Evolutionary conservation across 345 rosid genomes (phyloP).

Genomic region (Eucalyptus decipiens): DNA sequence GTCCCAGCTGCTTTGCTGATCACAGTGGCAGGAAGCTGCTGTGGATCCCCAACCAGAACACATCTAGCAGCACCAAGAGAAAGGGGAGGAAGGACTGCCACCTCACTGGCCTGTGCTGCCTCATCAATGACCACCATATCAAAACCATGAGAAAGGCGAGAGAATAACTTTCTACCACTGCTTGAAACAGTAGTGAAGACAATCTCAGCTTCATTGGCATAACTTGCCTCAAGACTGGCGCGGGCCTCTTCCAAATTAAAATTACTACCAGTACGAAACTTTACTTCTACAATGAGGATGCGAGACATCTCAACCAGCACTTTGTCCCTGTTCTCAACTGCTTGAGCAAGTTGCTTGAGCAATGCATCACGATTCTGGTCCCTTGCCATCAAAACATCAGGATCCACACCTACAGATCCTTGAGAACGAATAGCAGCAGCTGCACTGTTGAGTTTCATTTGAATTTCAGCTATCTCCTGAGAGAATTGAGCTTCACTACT

Average conservation of each 20-base stretch:
- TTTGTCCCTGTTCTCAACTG: slow-evolving; percentile 91
- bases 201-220: slow-evolving; percentile 98
- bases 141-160: slow-evolving; percentile 96
- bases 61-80: slow-evolving; percentile 95
- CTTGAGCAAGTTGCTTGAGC: slow-evolving; percentile 92
- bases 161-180: slow-evolving; percentile 94
- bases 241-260: slow-evolving; percentile 98
- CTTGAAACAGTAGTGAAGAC: slow-evolving; percentile 99
- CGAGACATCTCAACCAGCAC: slow-evolving; percentile 97
- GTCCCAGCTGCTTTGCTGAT: slow-evolving; percentile 99
- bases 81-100: slow-evolving; percentile 91
- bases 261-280: slow-evolving; percentile 68
- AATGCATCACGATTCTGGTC: slow-evolving; percentile 84
- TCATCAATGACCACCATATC: slow-evolving; percentile 99
- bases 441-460: slow-evolving; percentile 61
- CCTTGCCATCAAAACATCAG: slow-evolving; percentile 79
- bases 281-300: slow-evolving; percentile 69
- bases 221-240: slow-evolving; percentile 93
- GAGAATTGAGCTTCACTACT: slow-evolving; percentile 70
- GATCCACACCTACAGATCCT: slow-evolving; percentile 98
- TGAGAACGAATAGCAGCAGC: slow-evolving; percentile 80
- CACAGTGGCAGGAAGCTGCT: slow-evolving; percentile 99
- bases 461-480: slow-evolving; percentile 68
- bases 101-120: slow-evolving; percentile 99
- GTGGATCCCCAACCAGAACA: slow-evolving; percentile 99